phyloP scores from a whole-genome alignment of 768 basidiomycete species.

The Leccinum fibrillosum region DNA sequence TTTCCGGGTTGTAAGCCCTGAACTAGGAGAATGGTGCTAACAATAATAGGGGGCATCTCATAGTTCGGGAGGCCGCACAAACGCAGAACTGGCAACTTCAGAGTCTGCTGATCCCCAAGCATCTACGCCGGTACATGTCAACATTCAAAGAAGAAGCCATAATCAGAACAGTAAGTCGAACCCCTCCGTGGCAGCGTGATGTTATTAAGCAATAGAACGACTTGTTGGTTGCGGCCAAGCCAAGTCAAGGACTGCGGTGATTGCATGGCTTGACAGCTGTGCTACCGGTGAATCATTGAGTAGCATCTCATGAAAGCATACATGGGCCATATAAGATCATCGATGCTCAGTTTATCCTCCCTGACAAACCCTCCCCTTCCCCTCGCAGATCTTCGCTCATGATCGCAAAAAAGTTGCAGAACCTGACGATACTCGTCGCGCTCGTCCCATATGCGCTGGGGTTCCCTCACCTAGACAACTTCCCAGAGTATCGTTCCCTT shows the following conservation, averaged over 20 bases:
- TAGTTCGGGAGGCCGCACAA: not conserved
- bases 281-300: not conserved
- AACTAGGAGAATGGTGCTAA: not conserved
- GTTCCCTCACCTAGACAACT: slow-evolving; percentile 12
- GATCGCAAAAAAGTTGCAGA: slow-evolving; percentile 5
- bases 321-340: slow-evolving; percentile 3
- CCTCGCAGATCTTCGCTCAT: not conserved
- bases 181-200: too few species aligned
- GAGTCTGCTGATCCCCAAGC: too few species aligned
- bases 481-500: slow-evolving; percentile 22
- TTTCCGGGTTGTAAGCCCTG: not conserved
- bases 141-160: too few species aligned
- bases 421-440: not conserved
- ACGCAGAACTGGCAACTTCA: not conserved
- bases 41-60: not conserved
- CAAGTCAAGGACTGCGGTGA: not conserved
- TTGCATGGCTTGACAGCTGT: not conserved
- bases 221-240: not conserved
- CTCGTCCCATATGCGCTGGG: slow-evolving; percentile 11
- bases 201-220: too few species aligned
- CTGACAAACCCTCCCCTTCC: not conserved
- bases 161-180: too few species aligned
- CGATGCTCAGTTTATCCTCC: too few species aligned
- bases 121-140: too few species aligned
- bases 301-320: not conserved